Evolutionary conservation across 805 yeast genomes (phyloP).

Genomic region (Candida coquimbonensis): DNA sequence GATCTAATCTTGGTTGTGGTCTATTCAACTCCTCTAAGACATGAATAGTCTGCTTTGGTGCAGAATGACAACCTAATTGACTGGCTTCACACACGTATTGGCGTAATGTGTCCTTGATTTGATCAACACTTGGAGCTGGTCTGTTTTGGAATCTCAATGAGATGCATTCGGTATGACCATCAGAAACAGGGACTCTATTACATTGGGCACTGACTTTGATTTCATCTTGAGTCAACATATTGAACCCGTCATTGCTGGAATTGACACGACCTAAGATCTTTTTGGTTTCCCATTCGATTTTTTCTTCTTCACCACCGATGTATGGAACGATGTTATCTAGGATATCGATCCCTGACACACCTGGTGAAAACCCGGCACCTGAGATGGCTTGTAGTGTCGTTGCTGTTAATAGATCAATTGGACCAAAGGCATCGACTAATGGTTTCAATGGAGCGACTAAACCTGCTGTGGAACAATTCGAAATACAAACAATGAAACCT

Average conservation of each 20-base stretch:
- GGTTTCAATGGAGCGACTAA: conserved; percentile 95
- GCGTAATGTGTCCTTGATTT: conserved; percentile 61
- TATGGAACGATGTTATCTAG: conserved; percentile 92
- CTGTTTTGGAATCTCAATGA: conserved; percentile 73
- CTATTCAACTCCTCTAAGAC: conserved; percentile 87
- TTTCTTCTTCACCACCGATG: conserved; percentile 96
- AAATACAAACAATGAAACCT: conserved; percentile 89
- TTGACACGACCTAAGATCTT: conserved; percentile 75
- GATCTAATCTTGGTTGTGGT: conserved; percentile 96
- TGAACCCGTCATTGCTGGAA: conserved; percentile 45
- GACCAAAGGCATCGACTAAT: conserved; percentile 84
- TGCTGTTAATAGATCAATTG: conserved; percentile 76
- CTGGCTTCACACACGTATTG: conserved; percentile 81
- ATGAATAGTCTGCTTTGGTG: conserved; percentile 88
- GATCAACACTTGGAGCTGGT: conserved; percentile 81
- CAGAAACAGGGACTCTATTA: conserved; percentile 93
- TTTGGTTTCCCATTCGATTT: conserved; percentile 97
- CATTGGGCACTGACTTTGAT: conserved; percentile 92
- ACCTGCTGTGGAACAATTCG: conserved; percentile 98
- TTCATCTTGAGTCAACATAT: conserved; percentile 56
- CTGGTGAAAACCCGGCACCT: conserved; percentile 98
- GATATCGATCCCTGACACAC: conserved; percentile 91
- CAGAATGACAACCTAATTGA: conserved; percentile 76
- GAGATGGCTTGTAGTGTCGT: conserved; percentile 96
- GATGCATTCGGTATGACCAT: conserved; percentile 96